phyloP scores from a whole-genome alignment of 2,329 filamentous ascomycete species.

The Verticillium longisporum region DNA sequence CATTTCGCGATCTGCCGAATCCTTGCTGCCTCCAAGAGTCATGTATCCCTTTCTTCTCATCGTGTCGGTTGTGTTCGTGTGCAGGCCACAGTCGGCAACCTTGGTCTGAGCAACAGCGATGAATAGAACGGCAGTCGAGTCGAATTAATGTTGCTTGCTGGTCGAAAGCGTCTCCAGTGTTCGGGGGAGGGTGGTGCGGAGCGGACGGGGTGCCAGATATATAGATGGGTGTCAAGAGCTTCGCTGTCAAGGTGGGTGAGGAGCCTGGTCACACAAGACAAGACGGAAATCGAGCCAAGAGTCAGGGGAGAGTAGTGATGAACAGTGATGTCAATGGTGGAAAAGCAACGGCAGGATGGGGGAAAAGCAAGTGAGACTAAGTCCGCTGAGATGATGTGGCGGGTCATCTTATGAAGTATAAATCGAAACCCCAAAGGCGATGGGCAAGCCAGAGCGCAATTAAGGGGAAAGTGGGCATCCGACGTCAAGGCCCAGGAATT shows the following conservation, averaged over 20 bases:
- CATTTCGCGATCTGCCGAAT: background rate
- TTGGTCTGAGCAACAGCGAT: background rate
- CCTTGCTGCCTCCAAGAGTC: slow-evolving; percentile 5
- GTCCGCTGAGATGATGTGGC: slow-evolving; percentile 7
- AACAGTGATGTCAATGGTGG: slow-evolving; percentile 8
- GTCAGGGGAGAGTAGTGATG: slow-evolving; percentile 7
- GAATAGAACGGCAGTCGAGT: background rate
- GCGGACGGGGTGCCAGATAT: background rate
- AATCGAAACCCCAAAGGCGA: slow-evolving; percentile 5
- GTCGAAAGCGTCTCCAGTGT: background rate
- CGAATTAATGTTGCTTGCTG: background rate
- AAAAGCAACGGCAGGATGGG: slow-evolving; percentile 11
- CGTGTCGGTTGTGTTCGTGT: background rate
- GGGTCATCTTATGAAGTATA: slow-evolving; percentile 9
- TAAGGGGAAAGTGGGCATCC: slow-evolving; percentile 9
- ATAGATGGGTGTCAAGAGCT: background rate
- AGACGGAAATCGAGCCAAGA: background rate
- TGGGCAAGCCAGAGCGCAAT: slow-evolving; percentile 10
- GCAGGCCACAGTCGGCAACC: background rate
- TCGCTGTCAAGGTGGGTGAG: background rate
- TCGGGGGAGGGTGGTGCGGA: background rate
- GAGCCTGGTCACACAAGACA: background rate
- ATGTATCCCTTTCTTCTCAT: slow-evolving; percentile 11
- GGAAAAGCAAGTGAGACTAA: slow-evolving; percentile 5
- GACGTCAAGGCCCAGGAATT: slow-evolving; percentile 12